Base-by-base conservation (phyloP, 352 stramenopile genomes). In the Pythium oligandrum region DNA sequence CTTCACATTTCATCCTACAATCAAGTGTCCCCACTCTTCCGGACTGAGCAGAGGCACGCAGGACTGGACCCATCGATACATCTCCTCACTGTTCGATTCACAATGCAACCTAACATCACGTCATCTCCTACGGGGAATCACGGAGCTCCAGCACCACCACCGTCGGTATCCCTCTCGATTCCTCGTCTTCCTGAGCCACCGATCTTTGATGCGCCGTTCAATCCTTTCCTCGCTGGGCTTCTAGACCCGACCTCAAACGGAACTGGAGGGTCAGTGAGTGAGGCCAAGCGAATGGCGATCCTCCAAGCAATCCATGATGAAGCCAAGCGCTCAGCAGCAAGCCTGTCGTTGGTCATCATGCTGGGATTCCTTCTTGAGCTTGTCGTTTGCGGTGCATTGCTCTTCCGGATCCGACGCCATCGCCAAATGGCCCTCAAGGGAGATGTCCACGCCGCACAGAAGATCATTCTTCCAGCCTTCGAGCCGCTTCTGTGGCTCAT, bases 381-480 rank as follows among this genome's bases (percentile, higher is more conserved):
- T 32, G 33, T 66, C 45, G 8, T 66, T 11, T 61, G 51, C 44
- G 51, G 46, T n/a, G 40, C 64, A 31, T 52, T 65, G 44, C 61
- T 93, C 30, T 44, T 68, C 3, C 83, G 89, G 57, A 71, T 90
- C 62, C 70, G 72, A 2, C 47, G 73, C 57, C 70, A 88, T 48
- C 69, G 77, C n/a, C 63, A 63, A 17, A 67, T 70, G 4, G 78
- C 73, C 1, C 64, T 82, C 10, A 58, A 68, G 9, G 82, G 82
- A 4, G 72, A 86, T 55, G 55, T 62, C 1, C 53, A 45, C 38
- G 82, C 82, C 2, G 82, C 79, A 6, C 65, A 74, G 7, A 77
- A 79, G 58, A 70, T 90, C 36, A 70, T 93, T 7, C 47, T 93
- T 2, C 83, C 83, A 3, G 70, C 81, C 1, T 93, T 89, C 42